Base-by-base conservation (phyloP, 1,139 yeast genomes). In the Yamadazyma spencermartinsiae region DNA sequence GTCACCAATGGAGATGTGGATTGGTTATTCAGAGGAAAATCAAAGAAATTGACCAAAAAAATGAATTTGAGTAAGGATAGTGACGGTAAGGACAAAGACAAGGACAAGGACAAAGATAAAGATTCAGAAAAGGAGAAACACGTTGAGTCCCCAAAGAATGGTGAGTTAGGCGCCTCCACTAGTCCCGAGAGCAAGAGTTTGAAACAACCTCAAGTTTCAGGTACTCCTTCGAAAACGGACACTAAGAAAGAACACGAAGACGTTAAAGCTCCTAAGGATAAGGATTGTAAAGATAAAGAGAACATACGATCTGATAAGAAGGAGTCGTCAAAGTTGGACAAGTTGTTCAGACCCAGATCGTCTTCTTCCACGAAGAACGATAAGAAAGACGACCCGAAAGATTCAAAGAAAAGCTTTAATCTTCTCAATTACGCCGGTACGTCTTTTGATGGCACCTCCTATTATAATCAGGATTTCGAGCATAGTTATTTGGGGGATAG, bases 1-100 rank as follows among this genome's bases (percentile, higher is more conserved):
- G 86, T 81, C 4, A 68, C 84, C 35, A 80, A 82, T 52, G 83
- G 83, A 29, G 89, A 83, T 52, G 87, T 83, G 10, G 89, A 82
- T 51, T 83, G 90, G 90, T 61, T 82, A 18, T 81, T 82, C 50
- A 63, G 88, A 44, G 86, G 83, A 18, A 79, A 76, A 51, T 76
- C 79, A 18, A 78, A 81, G 63, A 77, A 76, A 46, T 56, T 76
- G 50, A 66, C 74, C 35, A 77, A 74, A 51, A 47, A 48, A 27
- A 46, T 49, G 51, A 46, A 44, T 31, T 40, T 42, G 24, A 43
- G 37, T 32, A 48, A 49, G 27, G 43, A 44, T 13, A 13, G 30
- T 14, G 43, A 42, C n/a, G n/a, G n/a, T 4, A 37, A 41, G 19
- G 45, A 43, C 15, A 34, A 35, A 20, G 43, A 39, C n/a, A 42